Evolutionary conservation across 2,329 filamentous ascomycete genomes (phyloP).

Genomic region (Fusarium chaquense): DNA sequence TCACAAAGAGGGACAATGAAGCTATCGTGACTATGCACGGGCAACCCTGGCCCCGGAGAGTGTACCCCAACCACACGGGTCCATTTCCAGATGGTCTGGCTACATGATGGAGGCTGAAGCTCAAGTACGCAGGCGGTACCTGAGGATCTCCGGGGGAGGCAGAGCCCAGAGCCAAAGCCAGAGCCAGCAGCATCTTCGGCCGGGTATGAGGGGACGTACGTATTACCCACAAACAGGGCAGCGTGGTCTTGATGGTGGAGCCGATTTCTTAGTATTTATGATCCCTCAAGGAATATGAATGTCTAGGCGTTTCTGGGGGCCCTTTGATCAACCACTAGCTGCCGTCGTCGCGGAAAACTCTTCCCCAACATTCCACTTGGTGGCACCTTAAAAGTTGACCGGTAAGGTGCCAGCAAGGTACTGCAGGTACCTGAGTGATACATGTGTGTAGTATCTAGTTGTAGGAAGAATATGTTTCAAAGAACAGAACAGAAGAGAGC

Average conservation of each 20-base stretch:
- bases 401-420: slow-evolving; percentile 46
- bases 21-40: slow-evolving; percentile 48
- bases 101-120: slow-evolving; percentile 3
- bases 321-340: slow-evolving; percentile 46
- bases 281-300: slow-evolving; percentile 27
- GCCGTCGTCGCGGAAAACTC: slow-evolving; percentile 45
- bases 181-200: slow-evolving; percentile 36
- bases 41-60: slow-evolving; percentile 42
- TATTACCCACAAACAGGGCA: slow-evolving; percentile 33
- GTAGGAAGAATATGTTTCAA: not conserved
- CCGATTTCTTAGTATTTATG: slow-evolving; percentile 20
- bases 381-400: slow-evolving; percentile 43
- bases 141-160: slow-evolving; percentile 34
- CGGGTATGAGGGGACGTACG: slow-evolving; percentile 25
- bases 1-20: slow-evolving; percentile 35
- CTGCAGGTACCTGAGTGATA: slow-evolving; percentile 25
- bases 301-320: slow-evolving; percentile 38
- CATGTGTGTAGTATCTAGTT: slow-evolving; percentile 4
- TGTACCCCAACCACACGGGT: slow-evolving; percentile 20
- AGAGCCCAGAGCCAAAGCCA: not conserved
- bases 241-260: slow-evolving; percentile 25
- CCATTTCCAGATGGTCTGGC: slow-evolving; percentile 17
- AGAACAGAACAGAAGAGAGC: slow-evolving; percentile 9
- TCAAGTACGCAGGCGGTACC: slow-evolving; percentile 33
- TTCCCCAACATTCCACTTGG: slow-evolving; percentile 51